Evolutionary conservation across 345 rosid species (phyloP), one percentile per base, ranked within the genome.

Genomic region (Eutrema heterophyllum): DNA sequence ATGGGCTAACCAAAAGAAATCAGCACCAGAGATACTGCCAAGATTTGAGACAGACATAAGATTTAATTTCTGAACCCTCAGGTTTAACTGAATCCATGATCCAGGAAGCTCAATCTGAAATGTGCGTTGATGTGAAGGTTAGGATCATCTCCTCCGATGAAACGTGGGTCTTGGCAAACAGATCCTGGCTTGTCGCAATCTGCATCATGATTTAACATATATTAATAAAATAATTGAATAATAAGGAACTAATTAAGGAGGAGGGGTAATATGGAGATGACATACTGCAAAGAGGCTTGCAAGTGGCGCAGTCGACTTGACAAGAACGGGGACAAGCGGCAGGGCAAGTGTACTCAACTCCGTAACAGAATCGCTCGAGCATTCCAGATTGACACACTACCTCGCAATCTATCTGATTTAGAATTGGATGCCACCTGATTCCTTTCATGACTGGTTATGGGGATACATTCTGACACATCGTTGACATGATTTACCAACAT

Each of bases 41-140:
- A 95, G 83, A 73, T 88, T 86, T 48, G 93, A 84, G 68, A 84
- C 92, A 73, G 86, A 81, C 49, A 90, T 80, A 74, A 92, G 58
- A 61, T 79, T 83, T 54, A 90, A 73, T 67, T 87, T 87, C 72
- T 75, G 81, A 79, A 92, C 73, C 59, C 79, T 82, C 74, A 95
- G 82, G 72, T 85, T 87, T 27, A 92, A 76, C 77, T 70, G 78
- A 68, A 71, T 66, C 99, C 99, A 95, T 24, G 91, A 83, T 63
- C 99, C 99, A 46, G 93, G 91, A 79, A 92, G 96, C 81, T 92
- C 97, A 58, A 66, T 84, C 84, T 87, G 96, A 77, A 81, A 90
- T 71, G 80, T 29, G 81, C 91, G 24, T 83, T 84, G 78, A 83
- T 82, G 81, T 82, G 86, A 33, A 84, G 78, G 71, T 83, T 82